phyloP scores from a whole-genome alignment of 1,139 yeast species.

The Spencermartinsiella ligniputridi region DNA sequence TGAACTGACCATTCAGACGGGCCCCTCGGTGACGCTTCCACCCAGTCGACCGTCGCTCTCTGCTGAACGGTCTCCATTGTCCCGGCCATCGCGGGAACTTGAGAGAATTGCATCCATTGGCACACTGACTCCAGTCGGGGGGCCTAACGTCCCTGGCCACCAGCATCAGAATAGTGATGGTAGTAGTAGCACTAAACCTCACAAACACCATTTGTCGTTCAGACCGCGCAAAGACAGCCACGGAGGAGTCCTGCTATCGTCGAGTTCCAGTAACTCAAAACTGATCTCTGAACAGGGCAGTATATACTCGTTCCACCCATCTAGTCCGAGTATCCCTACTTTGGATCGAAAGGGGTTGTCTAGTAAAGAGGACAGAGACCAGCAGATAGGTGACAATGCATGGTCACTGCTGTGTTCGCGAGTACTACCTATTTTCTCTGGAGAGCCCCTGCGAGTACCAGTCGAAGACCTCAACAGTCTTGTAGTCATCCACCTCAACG shows the following conservation, averaged over 20 bases:
- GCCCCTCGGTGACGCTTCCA: constrained; percentile 21
- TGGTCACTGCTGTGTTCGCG: constrained; percentile 45
- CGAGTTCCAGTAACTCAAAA: constrained; percentile 46
- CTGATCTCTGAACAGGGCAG: constrained; percentile 42
- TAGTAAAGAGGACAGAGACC: constrained; percentile 42
- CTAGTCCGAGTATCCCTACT: constrained; percentile 35
- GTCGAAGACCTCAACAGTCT: constrained; percentile 54
- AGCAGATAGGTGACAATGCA: constrained; percentile 43
- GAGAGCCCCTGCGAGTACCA: constrained; percentile 47
- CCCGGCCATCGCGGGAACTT: constrained; percentile 41
- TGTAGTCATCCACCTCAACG: constrained; percentile 43
- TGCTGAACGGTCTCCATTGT: constrained; percentile 39
- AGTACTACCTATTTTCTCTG: constrained; percentile 45
- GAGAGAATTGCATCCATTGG: constrained; percentile 43
- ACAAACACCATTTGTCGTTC: constrained; percentile 40
- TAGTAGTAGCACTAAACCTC: constrained; percentile 22
- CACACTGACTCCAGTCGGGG: constrained; percentile 21
- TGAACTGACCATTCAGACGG: constrained; percentile 34
- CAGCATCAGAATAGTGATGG: constrained; percentile 6
- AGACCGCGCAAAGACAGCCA: constrained; percentile 38
- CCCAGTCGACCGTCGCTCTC: constrained; percentile 32
- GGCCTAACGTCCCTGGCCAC: constrained; percentile 9
- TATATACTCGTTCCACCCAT: constrained; percentile 45
- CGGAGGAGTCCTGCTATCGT: constrained; percentile 39
- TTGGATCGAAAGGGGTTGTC: constrained; percentile 31